A percentile compares a stretch with the other conserved stretches of the same genome.
These are phyloP conservation scores for Curvularia hawaiiensis DNA, from an alignment of 2,329 filamentous ascomycete genomes.

Conservation along the genomic window DNA sequence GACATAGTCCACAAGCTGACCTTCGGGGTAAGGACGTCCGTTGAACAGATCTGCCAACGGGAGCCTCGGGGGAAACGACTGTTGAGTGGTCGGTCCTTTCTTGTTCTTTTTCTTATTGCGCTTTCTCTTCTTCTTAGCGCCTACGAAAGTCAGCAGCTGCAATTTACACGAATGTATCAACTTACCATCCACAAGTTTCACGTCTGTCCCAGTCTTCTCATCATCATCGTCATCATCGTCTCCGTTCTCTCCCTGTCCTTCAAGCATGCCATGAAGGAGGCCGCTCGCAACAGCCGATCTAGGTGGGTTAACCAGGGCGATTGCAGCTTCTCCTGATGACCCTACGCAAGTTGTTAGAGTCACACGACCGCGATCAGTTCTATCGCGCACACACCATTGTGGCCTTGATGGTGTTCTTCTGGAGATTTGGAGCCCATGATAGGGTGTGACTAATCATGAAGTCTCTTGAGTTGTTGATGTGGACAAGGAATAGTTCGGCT, in stretches of 20 bases:
- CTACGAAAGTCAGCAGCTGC: slow-evolving; percentile 26
- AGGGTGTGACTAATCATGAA: slow-evolving; percentile 2
- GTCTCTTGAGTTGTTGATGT: not conserved
- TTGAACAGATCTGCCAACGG: slow-evolving; percentile 73
- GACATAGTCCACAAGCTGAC: slow-evolving; percentile 74
- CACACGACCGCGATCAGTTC: not conserved
- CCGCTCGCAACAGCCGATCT: slow-evolving; percentile 45
- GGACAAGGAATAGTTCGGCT: not conserved
- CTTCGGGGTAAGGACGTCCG: slow-evolving; percentile 71
- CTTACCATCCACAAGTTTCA: slow-evolving; percentile 32
- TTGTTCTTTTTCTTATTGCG: slow-evolving; percentile 75
- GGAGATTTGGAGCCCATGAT: slow-evolving; percentile 49
- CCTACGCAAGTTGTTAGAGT: slow-evolving; percentile 33
- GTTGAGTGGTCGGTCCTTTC: slow-evolving; percentile 60
- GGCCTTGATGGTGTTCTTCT: slow-evolving; percentile 41
- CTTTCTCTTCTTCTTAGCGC: slow-evolving; percentile 74
- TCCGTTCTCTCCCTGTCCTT: slow-evolving; percentile 54
- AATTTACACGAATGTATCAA: not conserved
- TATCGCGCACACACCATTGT: slow-evolving; percentile 33
- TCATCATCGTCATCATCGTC: slow-evolving; percentile 51
- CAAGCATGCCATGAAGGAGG: slow-evolving; percentile 44
- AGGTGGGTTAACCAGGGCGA: slow-evolving; percentile 39
- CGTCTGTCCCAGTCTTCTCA: slow-evolving; percentile 44
- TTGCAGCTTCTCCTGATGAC: slow-evolving; percentile 29
- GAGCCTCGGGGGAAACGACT: slow-evolving; percentile 76